phyloP scores from a whole-genome alignment of 139 green algal genomes.

The Gonium pectorale region DNA sequence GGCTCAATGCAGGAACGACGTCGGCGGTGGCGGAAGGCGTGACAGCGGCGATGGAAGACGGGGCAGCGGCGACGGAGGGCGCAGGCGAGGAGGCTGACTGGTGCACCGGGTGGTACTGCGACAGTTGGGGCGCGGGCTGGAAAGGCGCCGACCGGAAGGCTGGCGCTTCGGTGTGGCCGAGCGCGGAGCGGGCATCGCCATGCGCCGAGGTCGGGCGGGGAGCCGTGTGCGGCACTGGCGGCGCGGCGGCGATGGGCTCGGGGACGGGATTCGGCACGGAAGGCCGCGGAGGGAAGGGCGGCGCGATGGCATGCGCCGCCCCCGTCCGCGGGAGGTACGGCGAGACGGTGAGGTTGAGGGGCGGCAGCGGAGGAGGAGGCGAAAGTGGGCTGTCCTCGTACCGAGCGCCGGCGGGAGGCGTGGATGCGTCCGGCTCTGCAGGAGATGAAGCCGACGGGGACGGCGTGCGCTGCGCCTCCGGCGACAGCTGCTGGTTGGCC shows the following conservation, averaged over 20 bases:
- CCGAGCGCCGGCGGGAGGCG: no score
- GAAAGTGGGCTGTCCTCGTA: not conserved
- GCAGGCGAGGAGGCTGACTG: not conserved
- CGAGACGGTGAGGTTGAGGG: constrained; percentile 17
- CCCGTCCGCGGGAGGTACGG: not conserved
- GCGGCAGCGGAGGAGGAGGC: not conserved
- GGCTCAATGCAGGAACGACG: not conserved
- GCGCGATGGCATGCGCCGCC: not conserved
- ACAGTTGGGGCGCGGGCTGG: not conserved
- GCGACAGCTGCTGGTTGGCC: no score
- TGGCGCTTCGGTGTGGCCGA: not conserved
- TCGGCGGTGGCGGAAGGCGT: not conserved
- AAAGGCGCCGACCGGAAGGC: no score
- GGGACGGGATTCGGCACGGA: no score
- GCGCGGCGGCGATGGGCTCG: no score
- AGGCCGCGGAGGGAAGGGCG: not conserved
- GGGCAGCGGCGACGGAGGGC: not conserved
- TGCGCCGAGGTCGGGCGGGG: no score
- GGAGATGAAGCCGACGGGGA: no score
- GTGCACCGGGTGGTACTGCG: not conserved
- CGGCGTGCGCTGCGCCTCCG: no score
- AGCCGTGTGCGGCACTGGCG: not conserved
- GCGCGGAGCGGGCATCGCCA: not conserved
- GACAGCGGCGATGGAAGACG: no score
- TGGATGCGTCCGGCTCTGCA: no score